Evolutionary conservation across 192 early-diverging fungal species (phyloP).

Genomic region (Chytriomyces sp.): DNA sequence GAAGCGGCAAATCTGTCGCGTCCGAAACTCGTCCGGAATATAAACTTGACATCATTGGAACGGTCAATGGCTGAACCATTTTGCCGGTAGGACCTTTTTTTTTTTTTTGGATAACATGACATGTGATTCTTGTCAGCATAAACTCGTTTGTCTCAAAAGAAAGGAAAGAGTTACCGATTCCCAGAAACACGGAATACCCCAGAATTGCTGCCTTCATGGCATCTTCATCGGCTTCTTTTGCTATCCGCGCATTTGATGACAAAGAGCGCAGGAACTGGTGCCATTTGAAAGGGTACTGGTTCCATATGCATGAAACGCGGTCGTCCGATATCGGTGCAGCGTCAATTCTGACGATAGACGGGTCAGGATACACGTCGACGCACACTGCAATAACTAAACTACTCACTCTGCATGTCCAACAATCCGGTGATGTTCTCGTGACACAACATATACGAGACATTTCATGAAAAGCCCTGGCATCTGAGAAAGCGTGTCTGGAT

Average conservation of each 20-base stretch:
- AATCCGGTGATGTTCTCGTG: constrained; percentile 18
- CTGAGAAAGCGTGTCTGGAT: constrained; percentile 24
- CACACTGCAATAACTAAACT: background rate
- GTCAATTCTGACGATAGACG: background rate
- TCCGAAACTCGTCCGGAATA: constrained; percentile 25
- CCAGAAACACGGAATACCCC: constrained; percentile 6
- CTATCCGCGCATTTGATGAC: too few species aligned
- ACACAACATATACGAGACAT: constrained; percentile 43
- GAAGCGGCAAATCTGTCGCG: background rate
- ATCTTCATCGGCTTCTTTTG: background rate
- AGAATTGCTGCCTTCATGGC: background rate
- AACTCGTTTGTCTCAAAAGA: background rate
- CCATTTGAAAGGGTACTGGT: constrained; percentile 24
- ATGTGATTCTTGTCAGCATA: background rate
- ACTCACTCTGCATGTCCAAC: background rate
- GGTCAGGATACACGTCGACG: background rate
- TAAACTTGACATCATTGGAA: background rate
- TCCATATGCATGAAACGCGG: background rate
- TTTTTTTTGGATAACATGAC: background rate
- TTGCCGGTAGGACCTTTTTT: background rate
- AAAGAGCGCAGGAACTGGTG: constrained; percentile 12
- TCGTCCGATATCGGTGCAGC: constrained; percentile 3
- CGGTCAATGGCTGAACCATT: background rate
- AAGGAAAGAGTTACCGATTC: background rate
- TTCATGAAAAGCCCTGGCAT: constrained; percentile 42